Base-by-base conservation (phyloP, 2,329 filamentous ascomycete genomes). In the Ceratocystis albifundus region DNA sequence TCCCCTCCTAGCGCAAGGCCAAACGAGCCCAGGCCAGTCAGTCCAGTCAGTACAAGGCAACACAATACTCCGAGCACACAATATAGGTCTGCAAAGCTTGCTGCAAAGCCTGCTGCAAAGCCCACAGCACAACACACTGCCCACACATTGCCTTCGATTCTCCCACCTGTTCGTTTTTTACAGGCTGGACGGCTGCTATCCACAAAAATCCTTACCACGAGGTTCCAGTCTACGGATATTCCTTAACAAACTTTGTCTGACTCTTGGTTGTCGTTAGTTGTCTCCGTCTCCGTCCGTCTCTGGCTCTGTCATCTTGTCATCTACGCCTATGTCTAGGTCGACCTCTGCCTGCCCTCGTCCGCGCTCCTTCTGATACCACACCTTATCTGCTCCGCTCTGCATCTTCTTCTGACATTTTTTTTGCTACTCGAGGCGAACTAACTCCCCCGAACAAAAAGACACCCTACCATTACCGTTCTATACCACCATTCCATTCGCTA, bases 1-100 rank as follows among this genome's bases (percentile, higher is more conserved):
- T 57, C 53, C 55, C 22, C 63, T 57, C 53, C 44, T 55, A 20
- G 32, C 36, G 32, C 57, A 30, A 57, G 46, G 44, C 50, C 46
- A 46, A 22, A 10, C 32, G 17, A 48, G n/a, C 17, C 45, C 45
- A 41, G 36, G 12, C 36, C 36, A 41, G 36, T 20, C 36, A 41
- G 36, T 20, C 48, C 45, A 45, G n/a, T n/a, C 59, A 50, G 55
- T 22, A 25, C 50, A 45, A 25, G 20, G 10, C 25, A 28, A 50
- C 59, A 22, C 25, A 48, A 25, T n/a, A 55, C 46, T 20, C 17
- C 4, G 36, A 55, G 12, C 22, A 55, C 50, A 55, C n/a, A 55
- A 55, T 22, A 41, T 41, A 12, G 36, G 10, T 41, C 36, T 41
- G 36, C 36, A 41, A 41, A 41, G 36, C 32, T 8, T 8, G 32